These are phyloP conservation scores for Fomitopsis schrenkii DNA, from an alignment of 1,284 basidiomycete genomes.

Conservation along the genomic window DNA sequence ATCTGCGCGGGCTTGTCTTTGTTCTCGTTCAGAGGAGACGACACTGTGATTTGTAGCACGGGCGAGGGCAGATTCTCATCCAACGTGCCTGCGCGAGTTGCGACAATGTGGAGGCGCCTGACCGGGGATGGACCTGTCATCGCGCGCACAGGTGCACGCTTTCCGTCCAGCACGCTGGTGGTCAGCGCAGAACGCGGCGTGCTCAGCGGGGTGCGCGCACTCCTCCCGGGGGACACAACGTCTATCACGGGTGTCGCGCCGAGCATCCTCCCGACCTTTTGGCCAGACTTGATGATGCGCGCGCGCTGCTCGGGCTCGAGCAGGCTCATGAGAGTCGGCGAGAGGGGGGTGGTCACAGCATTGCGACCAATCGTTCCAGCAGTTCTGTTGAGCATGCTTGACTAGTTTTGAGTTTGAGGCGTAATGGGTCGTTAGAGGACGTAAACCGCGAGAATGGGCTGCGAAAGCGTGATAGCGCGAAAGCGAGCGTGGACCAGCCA, in stretches of 20 bases:
- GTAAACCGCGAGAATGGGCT: background rate
- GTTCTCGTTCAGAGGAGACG: background rate
- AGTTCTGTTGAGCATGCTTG: conserved; percentile 16
- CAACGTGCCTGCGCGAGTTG: background rate
- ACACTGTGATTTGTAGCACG: conserved; percentile 1
- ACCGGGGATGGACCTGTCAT: conserved; percentile 1
- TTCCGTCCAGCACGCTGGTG: background rate
- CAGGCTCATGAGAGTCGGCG: conserved; percentile 11
- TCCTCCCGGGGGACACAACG: conserved; percentile 11
- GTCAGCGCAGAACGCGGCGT: background rate
- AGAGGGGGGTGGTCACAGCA: conserved; percentile 8
- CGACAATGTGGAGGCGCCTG: background rate
- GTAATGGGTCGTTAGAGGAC: conserved; percentile 1
- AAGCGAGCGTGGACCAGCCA: conserved; percentile 10
- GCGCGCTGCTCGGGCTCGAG: conserved; percentile 18
- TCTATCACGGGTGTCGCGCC: conserved; percentile 17
- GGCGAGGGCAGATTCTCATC: conserved; percentile 2
- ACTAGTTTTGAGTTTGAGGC: background rate
- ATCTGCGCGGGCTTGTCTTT: background rate
- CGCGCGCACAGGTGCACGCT: background rate
- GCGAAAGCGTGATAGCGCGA: conserved; percentile 8
- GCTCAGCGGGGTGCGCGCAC: background rate
- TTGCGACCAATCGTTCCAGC: conserved; percentile 14
- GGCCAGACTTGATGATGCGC: conserved; percentile 16
- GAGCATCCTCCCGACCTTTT: conserved; percentile 17